A percentile compares a stretch with the other conserved stretches of the same genome.
These are phyloP conservation scores for Gentiana macrophylla DNA, from an alignment of 257 asterid species.

Conservation along the genomic window DNA sequence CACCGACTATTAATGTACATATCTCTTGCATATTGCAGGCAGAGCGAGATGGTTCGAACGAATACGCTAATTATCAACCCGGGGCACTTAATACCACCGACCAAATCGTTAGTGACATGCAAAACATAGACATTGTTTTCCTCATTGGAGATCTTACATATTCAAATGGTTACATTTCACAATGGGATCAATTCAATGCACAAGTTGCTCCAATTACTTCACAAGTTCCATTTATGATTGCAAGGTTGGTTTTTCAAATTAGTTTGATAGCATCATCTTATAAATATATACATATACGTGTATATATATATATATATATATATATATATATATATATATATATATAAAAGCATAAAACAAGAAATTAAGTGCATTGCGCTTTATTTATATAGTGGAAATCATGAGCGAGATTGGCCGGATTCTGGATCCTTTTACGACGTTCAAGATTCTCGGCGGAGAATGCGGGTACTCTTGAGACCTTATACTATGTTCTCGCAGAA, in stretches of 20 bases:
- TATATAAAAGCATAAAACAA: no score
- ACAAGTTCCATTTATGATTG: background rate
- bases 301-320: no score
- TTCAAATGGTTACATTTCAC: slow-evolving; percentile 34
- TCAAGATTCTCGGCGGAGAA: slow-evolving; percentile 44
- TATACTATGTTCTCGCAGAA: slow-evolving; percentile 35
- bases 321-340: no score
- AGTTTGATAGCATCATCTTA: no score
- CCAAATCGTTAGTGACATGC: slow-evolving; percentile 55
- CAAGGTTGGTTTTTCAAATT: background rate
- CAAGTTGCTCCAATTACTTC: background rate
- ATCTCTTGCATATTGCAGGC: slow-evolving; percentile 40
- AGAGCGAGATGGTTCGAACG: slow-evolving; percentile 91
- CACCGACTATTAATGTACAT: background rate
- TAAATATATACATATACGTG: no score
- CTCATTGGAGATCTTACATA: slow-evolving; percentile 41
- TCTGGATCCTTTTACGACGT: slow-evolving; percentile 31
- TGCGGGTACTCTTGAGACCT: slow-evolving; percentile 41
- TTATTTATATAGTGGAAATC: slow-evolving; percentile 16
- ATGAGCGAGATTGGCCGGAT: slow-evolving; percentile 36
- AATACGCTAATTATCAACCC: slow-evolving; percentile 67
- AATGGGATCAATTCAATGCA: background rate
- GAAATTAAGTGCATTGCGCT: no score
- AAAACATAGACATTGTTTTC: slow-evolving; percentile 35
- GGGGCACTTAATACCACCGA: slow-evolving; percentile 78